Evolutionary conservation across 495 filamentous ascomycete species (phyloP), one percentile per base, ranked within the genome.

Genomic region (Aspergillus nanangensis): DNA sequence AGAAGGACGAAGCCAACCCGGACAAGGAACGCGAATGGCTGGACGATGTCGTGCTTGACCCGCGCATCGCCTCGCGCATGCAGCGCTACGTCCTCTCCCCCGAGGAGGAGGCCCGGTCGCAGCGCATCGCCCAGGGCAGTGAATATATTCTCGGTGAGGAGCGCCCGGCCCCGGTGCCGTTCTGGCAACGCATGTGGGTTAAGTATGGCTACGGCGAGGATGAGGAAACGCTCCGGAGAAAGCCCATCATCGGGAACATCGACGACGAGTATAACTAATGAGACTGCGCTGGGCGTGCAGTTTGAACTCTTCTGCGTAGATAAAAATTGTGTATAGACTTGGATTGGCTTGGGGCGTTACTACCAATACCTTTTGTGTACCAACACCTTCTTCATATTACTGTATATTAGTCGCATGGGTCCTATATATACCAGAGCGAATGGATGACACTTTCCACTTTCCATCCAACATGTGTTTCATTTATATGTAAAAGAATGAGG

Each of bases 1-100:
- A 86, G 61, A 78, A 77, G 13, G 71, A 75, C 27, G 77, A 79
- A 25, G 52, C 57, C 18, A 55, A 60, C 45, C 49, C 55, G 10
- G 66, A 74, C 31, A 62, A 67, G 49, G 87, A 84, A 63, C 76
- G 80, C 52, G 82, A 87, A 18, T 95, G 86, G 87, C 64, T 87
- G 3, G 84, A 87, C 44, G 78, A 82, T 14, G 67, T 97, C 11
- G 82, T 88, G 2, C 60, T 96, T 4, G 93, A 98, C 59, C 66
- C 74, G 8, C 79, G 93, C 18, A 85, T 98, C 47, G 78, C 79
- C 11, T 74, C 67, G 51, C 81, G 90, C 29, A 96, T 98, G 94
- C 79, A 83, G 45, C 81, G 73, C 45, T 93, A 91, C 60, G 76
- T 82, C 2, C 52, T 75, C 10, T 59, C 61, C 1, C 65, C 75